Evolutionary conservation across 1,284 basidiomycete genomes (phyloP).

Genomic region (Cryptococcus hybrid): DNA sequence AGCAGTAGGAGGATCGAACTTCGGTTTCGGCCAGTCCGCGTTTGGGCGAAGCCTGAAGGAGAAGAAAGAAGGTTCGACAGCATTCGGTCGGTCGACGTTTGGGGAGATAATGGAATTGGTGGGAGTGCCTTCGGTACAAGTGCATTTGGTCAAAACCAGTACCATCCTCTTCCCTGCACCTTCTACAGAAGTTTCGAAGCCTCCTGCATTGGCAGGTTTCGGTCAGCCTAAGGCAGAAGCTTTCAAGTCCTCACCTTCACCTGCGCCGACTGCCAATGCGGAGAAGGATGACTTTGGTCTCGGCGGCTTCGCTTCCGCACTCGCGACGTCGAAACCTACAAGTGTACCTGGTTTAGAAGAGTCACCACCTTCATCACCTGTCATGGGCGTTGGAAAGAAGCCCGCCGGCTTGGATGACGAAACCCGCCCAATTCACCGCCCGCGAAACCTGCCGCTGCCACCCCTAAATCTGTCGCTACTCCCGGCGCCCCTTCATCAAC

Average conservation of each 20-base stretch:
- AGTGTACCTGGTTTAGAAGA: conserved; percentile 31
- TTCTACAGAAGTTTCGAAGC: conserved; percentile 1
- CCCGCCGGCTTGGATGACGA: conserved; percentile 19
- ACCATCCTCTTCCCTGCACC: conserved; percentile 7
- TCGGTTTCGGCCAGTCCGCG: conserved; percentile 23
- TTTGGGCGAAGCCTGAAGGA: conserved; percentile 19
- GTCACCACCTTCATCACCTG: conserved; percentile 33
- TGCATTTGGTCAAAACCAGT: conserved; percentile 11
- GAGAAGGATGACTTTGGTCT: conserved; percentile 35
- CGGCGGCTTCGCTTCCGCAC: conserved; percentile 30
- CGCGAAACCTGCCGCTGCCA: conserved; percentile 2
- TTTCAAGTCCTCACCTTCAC: neutral
- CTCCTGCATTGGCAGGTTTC: conserved; percentile 7
- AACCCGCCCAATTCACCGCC: conserved; percentile 23
- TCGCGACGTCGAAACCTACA: conserved; percentile 18
- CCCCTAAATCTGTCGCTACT: neutral
- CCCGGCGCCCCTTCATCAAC: conserved; percentile 1
- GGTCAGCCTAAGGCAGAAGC: neutral
- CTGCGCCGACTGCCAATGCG: neutral
- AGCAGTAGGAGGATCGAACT: neutral
- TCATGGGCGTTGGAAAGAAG: conserved; percentile 3
- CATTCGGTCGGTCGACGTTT: conserved; percentile 3
- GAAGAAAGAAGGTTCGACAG: no score
- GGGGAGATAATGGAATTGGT: conserved; percentile 6
- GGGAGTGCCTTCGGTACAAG: conserved; percentile 13